Base-by-base conservation (phyloP, 2,329 filamentous ascomycete species). In the Arthroderma uncinatum region DNA sequence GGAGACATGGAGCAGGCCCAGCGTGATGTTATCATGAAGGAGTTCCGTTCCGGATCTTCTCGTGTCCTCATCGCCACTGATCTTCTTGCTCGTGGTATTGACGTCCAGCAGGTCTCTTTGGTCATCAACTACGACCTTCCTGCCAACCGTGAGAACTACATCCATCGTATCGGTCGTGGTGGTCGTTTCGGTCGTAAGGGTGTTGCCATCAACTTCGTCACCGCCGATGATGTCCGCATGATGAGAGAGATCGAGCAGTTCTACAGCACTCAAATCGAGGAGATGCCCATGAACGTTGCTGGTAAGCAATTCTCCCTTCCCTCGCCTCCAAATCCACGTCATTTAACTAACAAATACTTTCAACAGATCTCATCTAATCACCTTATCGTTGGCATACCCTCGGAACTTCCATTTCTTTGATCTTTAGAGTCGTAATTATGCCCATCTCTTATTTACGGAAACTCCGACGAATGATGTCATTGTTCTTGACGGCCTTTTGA, bases 61-160 rank as follows among this genome's bases (percentile, higher is more conserved):
- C 84, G 93, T 69, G 93, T 98, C 21, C 78, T 98, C 54, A 98
- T 98, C 70, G 95, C 91, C 34, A 98, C 93, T 0, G 93, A 98
- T 71, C 89, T 98, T 48, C 94, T 91, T 90, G 93, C 93, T 58
- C 87, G 93, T 71, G 93, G 93, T 76, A 98, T 98, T 74, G 93
- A 98, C 70, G 93, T 98, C 53, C 93, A 98, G 76, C 93, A 98
- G 73, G 93, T 98, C 66, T 94, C 88, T 61, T 78, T 98, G 68
- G 93, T 98, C 61, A 98, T 98, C 80, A 98, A 98, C 79, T 98
- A 98, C 74, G 93, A 98, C 71, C 79, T 98, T 59, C 93, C 93
- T 2, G 93, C 87, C 75, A 97, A 98, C 75, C 90, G 93, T 80
- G 93, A 98, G 76, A 98, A 98, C 78, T 98, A 98, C 75, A 97